These are phyloP conservation scores for Aciculoconidium aculeatum DNA, from an alignment of 805 yeast species.

Conservation along the genomic window DNA sequence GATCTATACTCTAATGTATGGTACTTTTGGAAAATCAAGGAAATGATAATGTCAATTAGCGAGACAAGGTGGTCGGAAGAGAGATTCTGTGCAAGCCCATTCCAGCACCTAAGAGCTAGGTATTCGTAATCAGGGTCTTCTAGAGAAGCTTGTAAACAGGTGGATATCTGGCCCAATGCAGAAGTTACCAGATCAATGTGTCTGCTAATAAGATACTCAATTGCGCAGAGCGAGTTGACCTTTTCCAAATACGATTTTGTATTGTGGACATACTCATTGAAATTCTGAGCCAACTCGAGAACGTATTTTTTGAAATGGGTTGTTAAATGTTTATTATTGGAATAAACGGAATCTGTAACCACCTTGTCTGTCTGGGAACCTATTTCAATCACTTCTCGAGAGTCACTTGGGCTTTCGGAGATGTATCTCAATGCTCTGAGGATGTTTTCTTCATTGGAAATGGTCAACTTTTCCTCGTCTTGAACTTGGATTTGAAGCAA, in stretches of 20 bases:
- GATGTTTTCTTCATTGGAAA: constrained; percentile 30
- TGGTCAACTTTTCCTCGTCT: constrained; percentile 18
- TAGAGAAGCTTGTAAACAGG: constrained; percentile 76
- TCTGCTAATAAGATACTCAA: constrained; percentile 56
- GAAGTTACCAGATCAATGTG: constrained; percentile 47
- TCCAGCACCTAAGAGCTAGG: constrained; percentile 65
- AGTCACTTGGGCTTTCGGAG: too few relatives aligned
- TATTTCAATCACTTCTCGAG: too few relatives aligned
- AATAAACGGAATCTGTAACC: constrained; percentile 12
- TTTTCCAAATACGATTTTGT: constrained; percentile 68
- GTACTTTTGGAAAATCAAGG: constrained; percentile 71
- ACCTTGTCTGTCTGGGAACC: too few relatives aligned
- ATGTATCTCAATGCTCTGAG: constrained; percentile 39
- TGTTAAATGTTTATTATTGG: too few relatives aligned
- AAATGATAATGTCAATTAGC: constrained; percentile 66
- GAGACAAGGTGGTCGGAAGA: constrained; percentile 54
- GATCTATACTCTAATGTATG: constrained; percentile 42
- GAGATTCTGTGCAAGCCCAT: constrained; percentile 50
- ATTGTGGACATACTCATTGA: constrained; percentile 75
- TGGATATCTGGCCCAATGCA: constrained; percentile 78
- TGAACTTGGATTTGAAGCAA: constrained; percentile 27
- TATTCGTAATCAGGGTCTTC: constrained; percentile 56
- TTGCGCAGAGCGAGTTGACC: constrained; percentile 64
- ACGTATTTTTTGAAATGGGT: constrained; percentile 27
- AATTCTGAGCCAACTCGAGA: constrained; percentile 69